Conservation (phyloP, 1,284 basidiomycete genomes). For the Ganoderma leucocontextum region DNA sequence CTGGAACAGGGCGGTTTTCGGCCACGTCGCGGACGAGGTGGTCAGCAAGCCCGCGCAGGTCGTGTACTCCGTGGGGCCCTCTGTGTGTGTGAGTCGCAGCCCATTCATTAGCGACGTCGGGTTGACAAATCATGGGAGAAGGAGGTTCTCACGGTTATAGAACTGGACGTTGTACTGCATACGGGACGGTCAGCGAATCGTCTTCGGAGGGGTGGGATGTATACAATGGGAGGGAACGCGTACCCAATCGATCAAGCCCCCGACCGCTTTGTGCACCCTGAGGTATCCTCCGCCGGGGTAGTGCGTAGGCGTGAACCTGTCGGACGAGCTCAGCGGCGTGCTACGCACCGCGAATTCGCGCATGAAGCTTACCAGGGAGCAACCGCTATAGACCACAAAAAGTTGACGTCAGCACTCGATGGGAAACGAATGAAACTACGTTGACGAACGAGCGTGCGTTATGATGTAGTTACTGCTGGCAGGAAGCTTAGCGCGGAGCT, state of each 20-base stretch:
- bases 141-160: conserved; percentile 62
- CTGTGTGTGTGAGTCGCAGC: conserved; percentile 40
- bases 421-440: background rate
- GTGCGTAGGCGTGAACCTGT: conserved; percentile 58
- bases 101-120: background rate
- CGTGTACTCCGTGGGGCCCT: conserved; percentile 64
- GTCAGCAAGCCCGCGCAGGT: conserved; percentile 63
- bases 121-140: too few species aligned
- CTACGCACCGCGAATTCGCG: background rate
- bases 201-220: background rate
- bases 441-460: conserved; percentile 48
- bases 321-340: background rate
- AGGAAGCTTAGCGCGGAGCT: conserved; percentile 46
- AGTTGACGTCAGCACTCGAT: background rate
- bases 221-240: conserved; percentile 13
- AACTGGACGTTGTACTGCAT: conserved; percentile 57
- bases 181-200: background rate
- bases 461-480: conserved; percentile 43
- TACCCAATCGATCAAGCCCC: conserved; percentile 53
- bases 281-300: conserved; percentile 70
- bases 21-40: conserved; percentile 59
- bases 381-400: conserved; percentile 43
- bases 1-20: conserved; percentile 63
- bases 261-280: conserved; percentile 61
- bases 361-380: conserved; percentile 55